Evolutionary conservation across 2,329 filamentous ascomycete genomes (phyloP).

Genomic region (Sporothrix pseudoabietina): DNA sequence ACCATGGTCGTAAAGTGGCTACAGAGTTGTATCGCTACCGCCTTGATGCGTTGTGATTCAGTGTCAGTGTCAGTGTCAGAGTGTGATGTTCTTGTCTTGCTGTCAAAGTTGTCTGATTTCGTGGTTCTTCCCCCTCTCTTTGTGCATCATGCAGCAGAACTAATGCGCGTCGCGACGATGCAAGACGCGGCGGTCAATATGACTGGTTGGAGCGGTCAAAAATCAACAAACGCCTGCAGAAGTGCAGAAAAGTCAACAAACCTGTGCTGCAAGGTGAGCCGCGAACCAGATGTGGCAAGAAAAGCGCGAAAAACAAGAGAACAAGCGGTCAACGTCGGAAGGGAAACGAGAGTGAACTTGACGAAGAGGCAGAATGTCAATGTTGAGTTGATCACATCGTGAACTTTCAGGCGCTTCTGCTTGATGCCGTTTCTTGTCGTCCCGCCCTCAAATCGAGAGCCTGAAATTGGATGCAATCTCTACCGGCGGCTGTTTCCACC

Average conservation of each 20-base stretch:
- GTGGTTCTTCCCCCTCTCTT: not conserved
- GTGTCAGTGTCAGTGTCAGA: too few species aligned
- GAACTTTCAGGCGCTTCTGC: not conserved
- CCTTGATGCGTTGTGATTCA: not conserved
- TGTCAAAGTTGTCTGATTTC: not conserved
- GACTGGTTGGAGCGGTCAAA: constrained; percentile 15
- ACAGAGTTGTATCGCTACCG: not conserved
- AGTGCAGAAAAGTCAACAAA: constrained; percentile 6
- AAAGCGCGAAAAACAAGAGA: not conserved
- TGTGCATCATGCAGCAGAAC: constrained; percentile 13
- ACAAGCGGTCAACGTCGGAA: constrained; percentile 25
- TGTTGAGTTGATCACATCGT: not conserved
- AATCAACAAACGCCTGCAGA: constrained; percentile 21
- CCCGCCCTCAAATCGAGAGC: not conserved
- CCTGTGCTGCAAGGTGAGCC: constrained; percentile 5
- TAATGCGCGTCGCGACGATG: constrained; percentile 11
- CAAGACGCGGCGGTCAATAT: not conserved
- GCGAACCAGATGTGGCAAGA: not conserved
- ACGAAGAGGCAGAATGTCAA: not conserved
- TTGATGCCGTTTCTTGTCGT: not conserved
- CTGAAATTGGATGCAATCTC: constrained; percentile 3
- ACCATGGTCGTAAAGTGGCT: not conserved
- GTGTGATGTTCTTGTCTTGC: not conserved
- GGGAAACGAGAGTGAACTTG: not conserved
- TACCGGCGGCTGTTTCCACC: constrained; percentile 1